Base-by-base conservation (phyloP, 495 filamentous ascomycete genomes). In the Hyaloscypha hepaticicola region DNA sequence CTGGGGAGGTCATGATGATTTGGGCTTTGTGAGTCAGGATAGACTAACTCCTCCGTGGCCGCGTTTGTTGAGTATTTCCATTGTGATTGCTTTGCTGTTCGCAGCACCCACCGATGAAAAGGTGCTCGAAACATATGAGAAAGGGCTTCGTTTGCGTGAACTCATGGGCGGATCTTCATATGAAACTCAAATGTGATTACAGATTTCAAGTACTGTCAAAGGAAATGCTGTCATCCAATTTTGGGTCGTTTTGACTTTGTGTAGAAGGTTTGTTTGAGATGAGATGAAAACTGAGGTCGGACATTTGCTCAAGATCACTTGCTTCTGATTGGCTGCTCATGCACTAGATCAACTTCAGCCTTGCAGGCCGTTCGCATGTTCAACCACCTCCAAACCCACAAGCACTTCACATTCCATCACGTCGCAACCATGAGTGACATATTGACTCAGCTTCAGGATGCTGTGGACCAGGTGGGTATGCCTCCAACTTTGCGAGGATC, bases 361-460 rank as follows among this genome's bases (percentile, higher is more conserved):
- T 66, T n/a, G n/a, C n/a, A n/a, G n/a, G n/a, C n/a, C 62, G 58
- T 60, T 3, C 31, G n/a, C n/a, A 33, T 33, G 6, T 33, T 45
- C 38, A 45, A 45, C 11, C 38, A 45, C 4, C 12, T 45, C 16
- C 51, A 12, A 52, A n/a, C 24, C n/a, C 4, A 64, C 25, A 60
- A 50, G 49, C 41, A 51, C 52, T 41, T 60, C 58, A 48, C 31
- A 11, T 51, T 58, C 8, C 22, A 50, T n/a, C n/a, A n/a, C n/a
- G 28, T 66, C 33, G 14, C 22, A 50, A 56, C 55, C 60, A 97
- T 97, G 94, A 90, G 89, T 0, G 95, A 99, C 76, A 84, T 88
- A 50, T 84, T 99, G 45, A 97, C 95, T 4, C 93, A 97, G 74
- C 83, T 99, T 48, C 95, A 99, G 80, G 93, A 96, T 74, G 90